Evolutionary conservation across 306 rosid species (phyloP).

Genomic region (Medicago lupulina): DNA sequence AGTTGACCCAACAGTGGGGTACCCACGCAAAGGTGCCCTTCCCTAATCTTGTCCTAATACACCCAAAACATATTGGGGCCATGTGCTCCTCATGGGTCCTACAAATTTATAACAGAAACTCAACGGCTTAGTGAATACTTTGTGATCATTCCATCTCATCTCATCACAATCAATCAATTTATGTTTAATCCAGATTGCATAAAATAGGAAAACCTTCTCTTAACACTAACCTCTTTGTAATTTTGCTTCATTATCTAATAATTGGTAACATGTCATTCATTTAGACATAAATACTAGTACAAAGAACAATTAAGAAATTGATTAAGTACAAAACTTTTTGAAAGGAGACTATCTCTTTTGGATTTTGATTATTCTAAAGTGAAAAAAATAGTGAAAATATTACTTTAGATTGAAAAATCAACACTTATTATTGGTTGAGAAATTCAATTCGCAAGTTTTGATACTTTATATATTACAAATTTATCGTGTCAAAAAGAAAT

Average conservation of each 20-base stretch:
- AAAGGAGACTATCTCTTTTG: neutral
- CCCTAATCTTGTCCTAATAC: constrained; percentile 85
- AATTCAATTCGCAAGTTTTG: too few species aligned
- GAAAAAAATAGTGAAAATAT: too few species aligned
- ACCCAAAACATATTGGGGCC: constrained; percentile 80
- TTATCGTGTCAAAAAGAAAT: too few species aligned
- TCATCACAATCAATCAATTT: constrained; percentile 14
- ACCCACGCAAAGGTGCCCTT: constrained; percentile 66
- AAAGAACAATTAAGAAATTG: neutral
- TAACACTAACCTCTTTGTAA: constrained; percentile 26
- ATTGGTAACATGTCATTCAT: neutral
- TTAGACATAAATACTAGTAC: neutral
- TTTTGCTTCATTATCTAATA: constrained; percentile 28
- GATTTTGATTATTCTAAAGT: neutral
- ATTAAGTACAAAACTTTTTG: neutral
- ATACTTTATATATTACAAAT: too few species aligned
- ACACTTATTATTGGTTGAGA: too few species aligned
- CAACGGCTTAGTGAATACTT: constrained; percentile 42
- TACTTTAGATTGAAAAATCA: too few species aligned
- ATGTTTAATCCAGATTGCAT: constrained; percentile 46
- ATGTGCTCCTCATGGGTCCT: constrained; percentile 70
- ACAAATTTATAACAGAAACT: constrained; percentile 58
- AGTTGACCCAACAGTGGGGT: constrained; percentile 87
- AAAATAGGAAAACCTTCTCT: constrained; percentile 26
- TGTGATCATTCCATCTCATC: neutral